Evolutionary conservation across 1,139 yeast species (phyloP), one percentile per base, ranked within the genome.

Genomic region (Geotrichum cucujoidarum): DNA sequence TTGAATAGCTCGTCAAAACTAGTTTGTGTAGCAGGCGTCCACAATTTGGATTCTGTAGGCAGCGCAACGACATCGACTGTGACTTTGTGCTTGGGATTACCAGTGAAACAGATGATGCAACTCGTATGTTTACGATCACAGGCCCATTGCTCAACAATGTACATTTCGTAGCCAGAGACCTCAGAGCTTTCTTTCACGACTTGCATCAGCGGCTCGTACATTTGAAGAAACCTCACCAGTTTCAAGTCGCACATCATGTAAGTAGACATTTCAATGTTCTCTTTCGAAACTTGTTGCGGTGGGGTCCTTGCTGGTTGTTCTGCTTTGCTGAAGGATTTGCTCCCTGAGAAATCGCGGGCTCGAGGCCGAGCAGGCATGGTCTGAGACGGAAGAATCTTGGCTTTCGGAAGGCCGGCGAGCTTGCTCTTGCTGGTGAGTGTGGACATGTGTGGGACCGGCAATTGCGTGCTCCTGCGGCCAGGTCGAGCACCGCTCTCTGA

Each of bases 111-210:
- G 0, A 92, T 79, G 22, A 90, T 83, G 6, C 85, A 74, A 0
- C 83, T 73, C 31, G 87, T 81, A 20, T 80, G 70, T 47, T 76
- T 74, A 35, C 97, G 71, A 50, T 81, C 81, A 37, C 83, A 75
- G 2, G 86, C 83, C 97, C 98, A 92, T 65, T 90, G 97, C 62
- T 92, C 97, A 11, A 90, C 95, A 42, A 92, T 72, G 60, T 92
- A 92, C 24, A 86, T 76, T 63, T 92, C 97, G 62, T 84, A 87
- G 0, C 97, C 97, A 1, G 51, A 45, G 7, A 67, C 49, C 30
- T 52, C 57, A 31, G 54, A 53, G 14, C 47, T 44, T 16, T 55
- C 53, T 1, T 45, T 45, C 13, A 56, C 51, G n/a, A 57, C 41
- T 14, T 39, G 27, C 31, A 56, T 55, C 7, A 54, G 53, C 0